Conservation (phyloP, 116 monocot species). For the Thalassia testudinum region DNA sequence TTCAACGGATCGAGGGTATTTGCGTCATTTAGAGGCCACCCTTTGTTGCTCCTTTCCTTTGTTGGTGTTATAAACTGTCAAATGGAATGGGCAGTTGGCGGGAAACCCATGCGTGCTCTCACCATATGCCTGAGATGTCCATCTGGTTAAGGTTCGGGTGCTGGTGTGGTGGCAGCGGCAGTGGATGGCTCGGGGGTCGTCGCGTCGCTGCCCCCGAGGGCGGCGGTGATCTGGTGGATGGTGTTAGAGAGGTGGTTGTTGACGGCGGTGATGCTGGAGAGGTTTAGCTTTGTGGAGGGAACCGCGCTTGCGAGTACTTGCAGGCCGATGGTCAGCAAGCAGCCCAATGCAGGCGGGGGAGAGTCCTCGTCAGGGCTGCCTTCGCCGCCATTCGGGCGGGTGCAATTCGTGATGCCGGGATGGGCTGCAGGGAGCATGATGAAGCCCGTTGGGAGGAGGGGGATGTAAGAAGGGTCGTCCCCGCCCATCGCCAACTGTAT, state of each 20-base stretch:
- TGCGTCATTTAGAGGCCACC: slow-evolving; percentile 31
- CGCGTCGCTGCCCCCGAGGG: slow-evolving; percentile 11
- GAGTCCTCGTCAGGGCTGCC: background rate
- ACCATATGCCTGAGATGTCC: too few species aligned
- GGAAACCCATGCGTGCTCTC: too few species aligned
- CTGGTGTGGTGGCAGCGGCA: background rate
- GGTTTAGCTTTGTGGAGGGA: slow-evolving; percentile 73
- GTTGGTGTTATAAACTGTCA: too few species aligned
- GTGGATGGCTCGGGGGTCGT: background rate
- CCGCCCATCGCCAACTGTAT: slow-evolving; percentile 74
- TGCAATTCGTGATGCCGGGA: background rate
- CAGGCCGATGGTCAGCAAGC: slow-evolving; percentile 65
- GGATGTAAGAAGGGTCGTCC: slow-evolving; percentile 80
- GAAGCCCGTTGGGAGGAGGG: slow-evolving; percentile 81
- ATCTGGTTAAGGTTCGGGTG: background rate
- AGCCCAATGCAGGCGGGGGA: slow-evolving; percentile 13
- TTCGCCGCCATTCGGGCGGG: background rate
- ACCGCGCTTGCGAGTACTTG: slow-evolving; percentile 76
- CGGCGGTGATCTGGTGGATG: slow-evolving; percentile 58
- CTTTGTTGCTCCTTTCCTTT: background rate
- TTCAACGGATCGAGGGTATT: slow-evolving; percentile 28
- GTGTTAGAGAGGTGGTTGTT: slow-evolving; percentile 68
- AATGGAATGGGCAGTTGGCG: too few species aligned
- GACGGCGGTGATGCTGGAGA: slow-evolving; percentile 69
- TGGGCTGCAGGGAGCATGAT: slow-evolving; percentile 35